A percentile compares a stretch with the other conserved stretches of the same genome.
Evolutionary conservation across 164 flowering plant genomes (phyloP).

Genomic region (Annona cherimola): DNA sequence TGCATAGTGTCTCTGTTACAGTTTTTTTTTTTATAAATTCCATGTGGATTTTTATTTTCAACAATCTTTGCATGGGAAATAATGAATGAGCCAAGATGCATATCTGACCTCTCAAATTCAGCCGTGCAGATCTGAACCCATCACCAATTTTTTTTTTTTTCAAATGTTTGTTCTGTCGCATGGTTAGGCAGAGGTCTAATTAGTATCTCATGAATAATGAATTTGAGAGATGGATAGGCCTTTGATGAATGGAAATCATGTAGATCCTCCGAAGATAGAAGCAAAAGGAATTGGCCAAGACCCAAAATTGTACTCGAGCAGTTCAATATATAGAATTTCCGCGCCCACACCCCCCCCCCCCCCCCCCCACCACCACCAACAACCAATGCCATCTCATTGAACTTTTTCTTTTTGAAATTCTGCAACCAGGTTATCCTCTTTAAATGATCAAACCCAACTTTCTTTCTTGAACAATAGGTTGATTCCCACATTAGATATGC

Average conservation of each 20-base stretch:
- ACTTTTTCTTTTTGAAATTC: not conserved
- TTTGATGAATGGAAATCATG: not conserved
- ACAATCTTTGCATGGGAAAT: conserved; percentile 93
- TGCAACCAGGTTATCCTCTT: conserved; percentile 42
- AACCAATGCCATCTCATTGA: not conserved
- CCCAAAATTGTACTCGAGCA: too few relatives aligned
- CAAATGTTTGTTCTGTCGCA: not conserved
- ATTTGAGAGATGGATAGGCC: not conserved
- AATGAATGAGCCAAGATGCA: conserved; percentile 80
- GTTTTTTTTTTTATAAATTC: too few relatives aligned
- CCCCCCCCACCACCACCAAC: too few relatives aligned
- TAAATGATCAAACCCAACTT: conserved; percentile 45
- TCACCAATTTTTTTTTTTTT: not conserved
- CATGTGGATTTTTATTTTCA: conserved; percentile 14
- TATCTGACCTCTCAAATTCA: conserved; percentile 50
- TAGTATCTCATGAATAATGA: not conserved
- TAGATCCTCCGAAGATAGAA: too few relatives aligned
- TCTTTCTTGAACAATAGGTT: conserved; percentile 61
- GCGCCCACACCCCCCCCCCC: too few relatives aligned
- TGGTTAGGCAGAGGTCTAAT: not conserved
- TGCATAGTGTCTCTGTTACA: too few relatives aligned
- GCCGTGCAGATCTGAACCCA: conserved; percentile 44
- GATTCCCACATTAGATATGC: conserved; percentile 58
- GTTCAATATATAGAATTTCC: too few relatives aligned
- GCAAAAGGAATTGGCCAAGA: too few relatives aligned